Base-by-base conservation (phyloP, 2,329 filamentous ascomycete species). In the Fusarium mundagurra region DNA sequence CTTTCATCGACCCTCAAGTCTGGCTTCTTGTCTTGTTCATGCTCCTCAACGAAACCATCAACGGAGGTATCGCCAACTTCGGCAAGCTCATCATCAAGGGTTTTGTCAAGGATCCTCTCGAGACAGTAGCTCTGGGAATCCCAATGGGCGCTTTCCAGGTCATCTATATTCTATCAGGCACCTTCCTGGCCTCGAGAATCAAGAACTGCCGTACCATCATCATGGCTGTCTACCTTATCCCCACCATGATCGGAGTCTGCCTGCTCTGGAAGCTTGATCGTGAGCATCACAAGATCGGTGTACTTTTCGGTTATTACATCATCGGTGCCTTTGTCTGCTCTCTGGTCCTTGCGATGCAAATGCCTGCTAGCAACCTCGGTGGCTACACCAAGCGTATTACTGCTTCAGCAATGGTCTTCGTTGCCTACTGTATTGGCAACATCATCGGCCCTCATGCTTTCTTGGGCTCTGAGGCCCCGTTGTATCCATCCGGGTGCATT, bases 11-110 rank as follows among this genome's bases (percentile, higher is more conserved):
- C 63, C 68, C 86, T 33, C 88, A 89, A 71, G 73, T 89, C 13
- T 89, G 86, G 81, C 81, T 89, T 2, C 81, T 89, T 16, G 82
- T 84, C 7, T 79, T 89, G 20, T 89, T 88, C 80, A 89, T 89
- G 86, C 74, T 89, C 4, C 78, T 88, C 8, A 89, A 89, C 64
- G 87, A 89, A 63, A 80, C 83, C 2, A 84, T 89, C 71, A 89
- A 84, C 43, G 86, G 86, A 8, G 88, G 88, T 0, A 87, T 88
- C 3, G 84, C 87, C 3, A 89, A 87, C 68, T 89, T 89, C 69
- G 85, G 86, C 27, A 88, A 89, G 87, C 72, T 80, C 43, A 79
- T 89, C 70, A 83, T 89, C 75, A 88, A 88, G 51, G 83, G 85
- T 5, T 75, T 87, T 0, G 84, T 84, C 6, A 61, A 69, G 4